Percentiles rank a stretch among this genome's conserved stretches.
Evolutionary conservation across 345 rosid genomes (phyloP).

Genomic region (Syzygium aromaticum): DNA sequence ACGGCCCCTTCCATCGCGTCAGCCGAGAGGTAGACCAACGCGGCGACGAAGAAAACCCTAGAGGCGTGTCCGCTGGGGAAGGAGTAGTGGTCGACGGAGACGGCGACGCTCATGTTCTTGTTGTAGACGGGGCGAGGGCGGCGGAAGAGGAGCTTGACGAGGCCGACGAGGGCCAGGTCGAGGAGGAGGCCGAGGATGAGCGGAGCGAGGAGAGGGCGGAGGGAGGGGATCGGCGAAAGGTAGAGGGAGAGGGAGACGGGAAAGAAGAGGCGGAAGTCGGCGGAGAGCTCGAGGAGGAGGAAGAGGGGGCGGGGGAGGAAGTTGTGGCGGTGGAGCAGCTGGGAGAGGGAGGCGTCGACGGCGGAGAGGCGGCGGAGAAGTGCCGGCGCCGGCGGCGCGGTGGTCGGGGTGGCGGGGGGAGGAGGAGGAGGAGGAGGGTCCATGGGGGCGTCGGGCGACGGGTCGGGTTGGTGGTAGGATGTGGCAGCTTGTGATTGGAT

Average conservation of each 20-base stretch:
- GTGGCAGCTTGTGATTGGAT: background rate
- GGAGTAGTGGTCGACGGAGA: conserved; percentile 67
- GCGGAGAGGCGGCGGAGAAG: conserved; percentile 22
- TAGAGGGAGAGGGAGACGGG: conserved; percentile 56
- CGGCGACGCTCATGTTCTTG: conserved; percentile 65
- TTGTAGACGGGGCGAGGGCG: conserved; percentile 86
- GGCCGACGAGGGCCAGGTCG: conserved; percentile 62
- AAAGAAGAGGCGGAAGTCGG: conserved; percentile 80
- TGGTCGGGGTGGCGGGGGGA: background rate
- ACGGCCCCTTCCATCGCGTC: conserved; percentile 4
- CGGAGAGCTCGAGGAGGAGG: conserved; percentile 64
- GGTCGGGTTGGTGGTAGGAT: background rate
- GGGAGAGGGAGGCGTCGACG: conserved; percentile 44
- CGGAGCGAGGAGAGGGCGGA: conserved; percentile 35
- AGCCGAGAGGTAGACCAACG: conserved; percentile 34
- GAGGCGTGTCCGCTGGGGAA: conserved; percentile 97
- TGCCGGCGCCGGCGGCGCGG: background rate
- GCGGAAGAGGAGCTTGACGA: conserved; percentile 61
- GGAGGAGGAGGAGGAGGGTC: background rate
- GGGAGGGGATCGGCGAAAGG: conserved; percentile 26
- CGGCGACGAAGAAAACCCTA: conserved; percentile 64
- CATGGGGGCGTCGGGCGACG: background rate
- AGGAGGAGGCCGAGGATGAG: conserved; percentile 79
- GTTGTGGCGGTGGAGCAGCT: conserved; percentile 41
- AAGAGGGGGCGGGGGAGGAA: conserved; percentile 38